A percentile compares a stretch with the other conserved stretches of the same genome.
Evolutionary conservation across 345 rosid genomes (phyloP).

Genomic region (Lumnitzera racemosa): DNA sequence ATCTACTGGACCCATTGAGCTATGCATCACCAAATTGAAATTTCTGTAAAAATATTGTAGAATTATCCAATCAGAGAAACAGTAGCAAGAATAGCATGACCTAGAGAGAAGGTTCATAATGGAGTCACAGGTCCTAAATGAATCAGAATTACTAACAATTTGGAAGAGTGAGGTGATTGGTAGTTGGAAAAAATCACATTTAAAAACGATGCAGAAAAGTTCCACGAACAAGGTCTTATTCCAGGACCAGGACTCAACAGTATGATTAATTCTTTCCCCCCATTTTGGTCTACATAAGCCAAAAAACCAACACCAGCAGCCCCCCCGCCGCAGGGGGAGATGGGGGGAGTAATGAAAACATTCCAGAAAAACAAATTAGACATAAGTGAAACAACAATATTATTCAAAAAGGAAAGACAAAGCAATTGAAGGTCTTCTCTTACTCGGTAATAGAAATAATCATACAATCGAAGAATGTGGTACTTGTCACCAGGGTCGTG

Average conservation of each 20-base stretch:
- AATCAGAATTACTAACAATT: too few relatives aligned
- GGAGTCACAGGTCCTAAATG: too few relatives aligned
- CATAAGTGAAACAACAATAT: background rate
- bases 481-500: constrained; percentile 96
- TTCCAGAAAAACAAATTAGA: background rate
- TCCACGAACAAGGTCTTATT: background rate
- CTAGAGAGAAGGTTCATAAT: too few relatives aligned
- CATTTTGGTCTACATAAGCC: too few relatives aligned
- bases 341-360: too few relatives aligned
- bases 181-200: background rate
- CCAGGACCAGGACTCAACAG: background rate
- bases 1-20: too few relatives aligned
- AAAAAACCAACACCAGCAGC: too few relatives aligned
- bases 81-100: too few relatives aligned
- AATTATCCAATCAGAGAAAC: too few relatives aligned
- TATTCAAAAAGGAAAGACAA: constrained; percentile 1
- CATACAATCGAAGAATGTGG: constrained; percentile 95
- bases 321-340: too few relatives aligned
- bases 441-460: constrained; percentile 95
- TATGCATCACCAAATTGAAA: too few relatives aligned
- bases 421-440: constrained; percentile 19
- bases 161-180: background rate
- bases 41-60: too few relatives aligned
- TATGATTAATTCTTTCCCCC: background rate
- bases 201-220: background rate